Evolutionary conservation across 2,329 filamentous ascomycete genomes (phyloP), one percentile per base, ranked within the genome.

Genomic region (Talaromyces sp.): DNA sequence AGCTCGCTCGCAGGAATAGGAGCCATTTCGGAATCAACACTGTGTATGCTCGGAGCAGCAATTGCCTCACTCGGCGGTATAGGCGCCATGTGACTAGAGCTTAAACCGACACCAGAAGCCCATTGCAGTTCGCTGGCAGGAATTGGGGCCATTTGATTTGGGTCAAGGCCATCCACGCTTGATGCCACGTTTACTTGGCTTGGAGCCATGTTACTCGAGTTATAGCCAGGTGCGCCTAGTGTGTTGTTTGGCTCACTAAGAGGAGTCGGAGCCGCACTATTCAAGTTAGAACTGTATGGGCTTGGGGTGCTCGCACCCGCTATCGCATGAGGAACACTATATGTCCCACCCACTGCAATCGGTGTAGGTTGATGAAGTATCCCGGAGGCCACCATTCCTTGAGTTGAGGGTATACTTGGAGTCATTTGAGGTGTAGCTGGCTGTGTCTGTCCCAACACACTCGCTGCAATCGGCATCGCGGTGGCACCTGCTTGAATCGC

Each of bases 41-140:
- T 28, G 19, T 52, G 48, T 17, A 28, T 2, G 33, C 33, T 55
- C 15, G 45, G 15, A 7, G 33, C 19, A 11, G 53, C 40, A 11
- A 19, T 31, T 5, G 36, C 9, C 22, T 55, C 57, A 37, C 51
- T 46, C 15, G 57, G 21, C n/a, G 57, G 57, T 7, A 55, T 51
- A 19, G 57, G 51, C 33, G 51, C 57, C 36, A 55, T 51, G n/a
- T 37, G 28, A 19, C 45, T 51, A 19, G 35, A 17, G 33, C 17
- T 17, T 13, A 35, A n/a, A 3, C 33, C 33, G 7, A 17, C 31
- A 13, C n/a, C 11, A 25, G 35, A 13, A n/a, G 22, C 17, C 17
- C 41, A 39, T 22, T 41, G 45, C 35, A 35, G 19, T 31, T 50
- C 45, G 25, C 22, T 50, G 6, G 45, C 41, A 33, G 45, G 54